Conservation (phyloP, 2,329 filamentous ascomycete genomes). For the Madurella fahalii region DNA sequence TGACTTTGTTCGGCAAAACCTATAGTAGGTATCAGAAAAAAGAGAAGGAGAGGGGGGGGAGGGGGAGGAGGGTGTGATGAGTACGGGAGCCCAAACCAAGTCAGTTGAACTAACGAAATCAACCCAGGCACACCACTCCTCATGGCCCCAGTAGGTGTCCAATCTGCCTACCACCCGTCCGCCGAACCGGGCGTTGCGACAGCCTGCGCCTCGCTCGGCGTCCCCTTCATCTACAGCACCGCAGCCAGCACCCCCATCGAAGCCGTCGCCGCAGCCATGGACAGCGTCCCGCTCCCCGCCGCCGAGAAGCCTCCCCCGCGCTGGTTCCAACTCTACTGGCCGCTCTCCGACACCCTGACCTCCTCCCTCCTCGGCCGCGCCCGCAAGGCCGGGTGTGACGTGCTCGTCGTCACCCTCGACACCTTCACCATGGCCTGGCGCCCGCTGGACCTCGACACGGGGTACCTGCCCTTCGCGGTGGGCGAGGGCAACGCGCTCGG, state of each 20-base stretch:
- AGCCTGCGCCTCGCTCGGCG: slow-evolving; percentile 55
- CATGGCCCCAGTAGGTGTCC: slow-evolving; percentile 66
- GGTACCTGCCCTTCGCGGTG: slow-evolving; percentile 56
- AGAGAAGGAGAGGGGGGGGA: too few relatives aligned
- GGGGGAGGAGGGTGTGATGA: too few relatives aligned
- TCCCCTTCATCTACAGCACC: slow-evolving; percentile 66
- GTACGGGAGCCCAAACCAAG: too few relatives aligned
- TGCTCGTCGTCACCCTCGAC: slow-evolving; percentile 69
- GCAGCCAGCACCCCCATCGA: slow-evolving; percentile 61
- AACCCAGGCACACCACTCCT: slow-evolving; percentile 47
- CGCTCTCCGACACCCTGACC: slow-evolving; percentile 61
- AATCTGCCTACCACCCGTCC: slow-evolving; percentile 62
- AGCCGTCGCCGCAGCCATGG: slow-evolving; percentile 57
- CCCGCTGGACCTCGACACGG: slow-evolving; percentile 61
- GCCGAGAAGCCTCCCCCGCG: slow-evolving; percentile 40
- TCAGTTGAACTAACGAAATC: too few relatives aligned
- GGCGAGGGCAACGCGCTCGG: slow-evolving; percentile 58
- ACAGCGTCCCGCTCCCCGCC: slow-evolving; percentile 28
- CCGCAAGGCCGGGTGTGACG: slow-evolving; percentile 57
- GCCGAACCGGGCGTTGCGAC: slow-evolving; percentile 60
- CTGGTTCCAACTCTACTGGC: slow-evolving; percentile 78
- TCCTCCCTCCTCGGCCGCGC: slow-evolving; percentile 59
- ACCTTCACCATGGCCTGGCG: slow-evolving; percentile 67
- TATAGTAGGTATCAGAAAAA: slow-evolving; percentile 34
- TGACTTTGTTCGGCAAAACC: slow-evolving; percentile 49